A percentile compares a stretch with the other conserved stretches of the same genome.
These are phyloP conservation scores for Rhodomyrtus tomentosa DNA, from an alignment of 345 rosid species.

Conservation along the genomic window DNA sequence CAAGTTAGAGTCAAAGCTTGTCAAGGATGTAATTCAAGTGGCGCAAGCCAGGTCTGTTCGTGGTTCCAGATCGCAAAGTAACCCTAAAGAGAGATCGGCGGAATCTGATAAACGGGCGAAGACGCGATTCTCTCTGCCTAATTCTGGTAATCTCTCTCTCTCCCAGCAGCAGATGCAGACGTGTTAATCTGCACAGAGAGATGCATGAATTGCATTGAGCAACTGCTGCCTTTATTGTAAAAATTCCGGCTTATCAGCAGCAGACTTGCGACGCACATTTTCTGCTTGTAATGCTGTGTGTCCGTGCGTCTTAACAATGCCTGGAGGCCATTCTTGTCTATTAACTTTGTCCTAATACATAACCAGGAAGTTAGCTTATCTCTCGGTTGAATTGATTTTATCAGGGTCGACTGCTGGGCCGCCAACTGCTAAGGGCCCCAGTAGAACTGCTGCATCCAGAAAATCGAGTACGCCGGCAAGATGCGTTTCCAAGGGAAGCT, in stretches of 20 bases:
- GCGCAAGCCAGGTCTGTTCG: conserved; percentile 29
- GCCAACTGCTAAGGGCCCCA: background rate
- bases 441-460: background rate
- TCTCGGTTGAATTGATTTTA: background rate
- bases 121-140: conserved; percentile 70
- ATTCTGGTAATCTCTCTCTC: conserved; percentile 37
- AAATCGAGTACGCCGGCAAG: background rate
- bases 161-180: background rate
- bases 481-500: background rate
- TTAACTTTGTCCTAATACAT: background rate
- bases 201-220: background rate
- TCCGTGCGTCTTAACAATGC: background rate
- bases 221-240: background rate
- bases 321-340: background rate
- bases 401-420: background rate
- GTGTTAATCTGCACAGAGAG: background rate
- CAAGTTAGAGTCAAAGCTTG: conserved; percentile 34
- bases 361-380: background rate
- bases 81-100: conserved; percentile 65
- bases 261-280: background rate
- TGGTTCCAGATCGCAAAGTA: conserved; percentile 64
- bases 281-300: background rate
- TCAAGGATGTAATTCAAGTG: conserved; percentile 37
- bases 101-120: conserved; percentile 35
- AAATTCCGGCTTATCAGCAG: background rate